phyloP scores from a whole-genome alignment of 2,329 filamentous ascomycete genomes.

The Geoglossum cookeanum region DNA sequence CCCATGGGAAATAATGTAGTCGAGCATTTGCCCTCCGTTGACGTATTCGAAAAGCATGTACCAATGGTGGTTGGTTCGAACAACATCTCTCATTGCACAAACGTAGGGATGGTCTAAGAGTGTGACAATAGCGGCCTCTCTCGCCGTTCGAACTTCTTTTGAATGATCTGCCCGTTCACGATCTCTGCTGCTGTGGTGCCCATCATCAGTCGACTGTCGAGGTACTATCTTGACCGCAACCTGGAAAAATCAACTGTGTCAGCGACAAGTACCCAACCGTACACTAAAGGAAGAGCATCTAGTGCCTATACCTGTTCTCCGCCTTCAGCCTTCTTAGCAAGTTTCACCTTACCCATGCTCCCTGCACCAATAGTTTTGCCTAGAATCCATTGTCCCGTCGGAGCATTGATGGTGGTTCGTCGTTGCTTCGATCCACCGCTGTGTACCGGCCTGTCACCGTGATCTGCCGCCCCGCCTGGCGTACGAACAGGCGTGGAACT shows the following conservation, averaged over 20 bases:
- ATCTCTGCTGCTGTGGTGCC: slow-evolving; percentile 39
- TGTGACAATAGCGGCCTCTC: slow-evolving; percentile 91
- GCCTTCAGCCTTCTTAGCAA: slow-evolving; percentile 76
- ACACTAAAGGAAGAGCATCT: slow-evolving; percentile 4
- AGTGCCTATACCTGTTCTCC: slow-evolving; percentile 58
- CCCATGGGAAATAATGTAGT: slow-evolving; percentile 98
- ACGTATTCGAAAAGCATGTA: slow-evolving; percentile 99
- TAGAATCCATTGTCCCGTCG: slow-evolving; percentile 81
- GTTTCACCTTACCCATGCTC: slow-evolving; percentile 97
- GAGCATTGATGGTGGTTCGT: slow-evolving; percentile 70
- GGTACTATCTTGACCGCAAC: slow-evolving; percentile 97
- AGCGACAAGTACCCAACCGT: slow-evolving; percentile 9
- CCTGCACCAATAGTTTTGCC: slow-evolving; percentile 95
- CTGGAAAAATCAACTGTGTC: slow-evolving; percentile 24
- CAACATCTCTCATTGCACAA: slow-evolving; percentile 85
- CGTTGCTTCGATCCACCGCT: slow-evolving; percentile 22
- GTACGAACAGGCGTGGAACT: slow-evolving; percentile 31
- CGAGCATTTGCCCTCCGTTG: slow-evolving; percentile 96
- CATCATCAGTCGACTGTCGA: slow-evolving; percentile 71
- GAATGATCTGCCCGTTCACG: slow-evolving; percentile 86
- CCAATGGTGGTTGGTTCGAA: slow-evolving; percentile 95
- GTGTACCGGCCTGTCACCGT: background rate
- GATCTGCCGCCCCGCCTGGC: slow-evolving; percentile 19
- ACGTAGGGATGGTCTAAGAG: slow-evolving; percentile 90
- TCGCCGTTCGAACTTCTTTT: slow-evolving; percentile 84